A percentile compares a stretch with the other conserved stretches of the same genome.
phyloP scores from a whole-genome alignment of 306 rosid species.

The Hylodesmum podocarpum region DNA sequence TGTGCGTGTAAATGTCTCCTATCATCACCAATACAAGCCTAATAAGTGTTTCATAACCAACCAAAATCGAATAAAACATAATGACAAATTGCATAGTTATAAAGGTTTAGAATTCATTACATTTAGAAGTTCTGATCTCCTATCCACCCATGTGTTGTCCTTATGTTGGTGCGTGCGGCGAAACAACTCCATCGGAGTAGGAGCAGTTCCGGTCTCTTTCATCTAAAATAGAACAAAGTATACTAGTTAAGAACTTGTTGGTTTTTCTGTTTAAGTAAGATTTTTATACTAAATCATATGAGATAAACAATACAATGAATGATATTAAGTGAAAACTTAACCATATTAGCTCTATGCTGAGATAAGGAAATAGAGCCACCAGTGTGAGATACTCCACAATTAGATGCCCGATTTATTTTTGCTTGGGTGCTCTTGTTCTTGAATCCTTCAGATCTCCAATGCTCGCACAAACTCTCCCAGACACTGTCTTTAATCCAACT shows the following conservation, averaged over 20 bases:
- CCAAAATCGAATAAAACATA: neutral
- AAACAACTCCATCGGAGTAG: neutral
- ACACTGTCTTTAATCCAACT: neutral
- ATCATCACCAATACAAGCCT: neutral
- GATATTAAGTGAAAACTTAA: neutral
- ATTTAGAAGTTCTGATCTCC: neutral
- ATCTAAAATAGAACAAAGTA: neutral
- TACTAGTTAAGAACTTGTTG: neutral
- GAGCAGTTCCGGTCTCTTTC: neutral
- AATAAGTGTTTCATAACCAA: neutral
- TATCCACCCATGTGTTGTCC: neutral
- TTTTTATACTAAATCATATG: neutral
- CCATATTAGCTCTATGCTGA: neutral
- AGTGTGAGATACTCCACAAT: neutral
- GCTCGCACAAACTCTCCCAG: neutral
- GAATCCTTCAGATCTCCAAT: neutral
- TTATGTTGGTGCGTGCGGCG: neutral
- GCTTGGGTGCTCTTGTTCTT: neutral
- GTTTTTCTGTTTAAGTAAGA: neutral
- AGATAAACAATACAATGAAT: neutral
- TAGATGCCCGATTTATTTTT: neutral
- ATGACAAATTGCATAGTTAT: neutral
- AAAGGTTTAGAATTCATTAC: neutral
- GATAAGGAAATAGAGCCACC: neutral
- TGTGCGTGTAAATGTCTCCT: neutral